A percentile compares a stretch with the other conserved stretches of the same genome.
These are phyloP conservation scores for Ciborinia camelliae DNA, from an alignment of 2,329 filamentous ascomycete genomes.

Conservation along the genomic window DNA sequence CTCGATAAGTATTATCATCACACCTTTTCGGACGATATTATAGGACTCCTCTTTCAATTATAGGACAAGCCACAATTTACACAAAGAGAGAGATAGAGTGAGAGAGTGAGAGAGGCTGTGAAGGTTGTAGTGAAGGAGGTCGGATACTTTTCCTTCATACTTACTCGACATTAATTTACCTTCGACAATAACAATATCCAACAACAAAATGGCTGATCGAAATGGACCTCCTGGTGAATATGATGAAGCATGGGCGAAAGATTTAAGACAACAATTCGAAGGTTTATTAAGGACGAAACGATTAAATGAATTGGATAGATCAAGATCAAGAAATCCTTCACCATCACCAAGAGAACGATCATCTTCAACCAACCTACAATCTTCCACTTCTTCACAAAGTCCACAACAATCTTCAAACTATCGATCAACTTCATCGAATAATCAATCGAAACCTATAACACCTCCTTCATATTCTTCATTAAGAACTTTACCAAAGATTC, in stretches of 20 bases:
- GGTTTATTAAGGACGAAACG: slow-evolving; percentile 81
- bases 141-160: background rate
- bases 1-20: background rate
- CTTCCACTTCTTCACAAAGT: slow-evolving; percentile 22
- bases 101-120: slow-evolving; percentile 1
- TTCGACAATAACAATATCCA: background rate
- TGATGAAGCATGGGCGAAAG: slow-evolving; percentile 73
- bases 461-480: slow-evolving; percentile 60
- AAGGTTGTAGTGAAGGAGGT: slow-evolving; percentile 6
- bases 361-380: slow-evolving; percentile 49
- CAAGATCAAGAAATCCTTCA: slow-evolving; percentile 56
- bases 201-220: slow-evolving; percentile 31
- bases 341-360: slow-evolving; percentile 51
- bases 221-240: slow-evolving; percentile 36
- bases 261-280: slow-evolving; percentile 80
- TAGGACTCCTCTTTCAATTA: background rate
- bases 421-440: slow-evolving; percentile 47
- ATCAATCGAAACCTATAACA: slow-evolving; percentile 35
- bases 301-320: slow-evolving; percentile 74
- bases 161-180: background rate
- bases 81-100: background rate
- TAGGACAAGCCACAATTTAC: background rate
- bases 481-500: slow-evolving; percentile 64
- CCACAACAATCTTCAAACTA: slow-evolving; percentile 36
- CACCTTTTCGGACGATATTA: background rate